Base-by-base conservation (phyloP, 768 basidiomycete species). In the Boletus rex-veris region DNA sequence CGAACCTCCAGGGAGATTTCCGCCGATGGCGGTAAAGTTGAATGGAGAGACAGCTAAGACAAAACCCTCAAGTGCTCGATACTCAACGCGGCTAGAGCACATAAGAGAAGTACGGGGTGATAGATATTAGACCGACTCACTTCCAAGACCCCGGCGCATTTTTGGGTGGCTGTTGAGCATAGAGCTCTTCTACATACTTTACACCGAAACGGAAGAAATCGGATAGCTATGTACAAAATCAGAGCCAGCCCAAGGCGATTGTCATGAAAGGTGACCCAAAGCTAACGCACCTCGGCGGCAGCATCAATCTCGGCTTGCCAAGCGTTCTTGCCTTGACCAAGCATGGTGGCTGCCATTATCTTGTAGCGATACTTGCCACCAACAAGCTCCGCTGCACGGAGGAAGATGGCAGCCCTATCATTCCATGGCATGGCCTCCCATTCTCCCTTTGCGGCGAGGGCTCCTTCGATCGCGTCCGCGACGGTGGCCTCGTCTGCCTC, bases 281-380 rank as follows among this genome's bases (percentile, higher is more conserved):
- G 39, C 36, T 11, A 11, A 69, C 81, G 40, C 53, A 92, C 92
- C 86, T 99, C 97, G 5, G 97, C 96, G 16, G 94, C 97, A 50
- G 97, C 92, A 70, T 99, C 97, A 58, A 99, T 98, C 79, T 99
- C 97, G 15, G 97, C 97, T 75, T 99, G 97, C 97, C 97, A 99
- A 15, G 81, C 87, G 69, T 98, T 99, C 84, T 99, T 99, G 39
- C 97, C 97, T 74, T 99, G 97, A 15, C 97, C 97, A 44, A 99
- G 79, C 74, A 99, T 97, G 41, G 96, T 98, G 38, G 96, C 94
- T 39, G 97, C 97, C 75, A 98, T 79, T 44, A 99, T 77, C 74
- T 88, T 87, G 76, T 95, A 96, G 59, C 97, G 80, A 71, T 98
- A 97, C 79, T 98, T 99, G 50, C 91, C 92, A 66, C 90, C 86